Evolutionary conservation across 345 rosid species (phyloP).

Genomic region (Eucalyptus erythrocorys): DNA sequence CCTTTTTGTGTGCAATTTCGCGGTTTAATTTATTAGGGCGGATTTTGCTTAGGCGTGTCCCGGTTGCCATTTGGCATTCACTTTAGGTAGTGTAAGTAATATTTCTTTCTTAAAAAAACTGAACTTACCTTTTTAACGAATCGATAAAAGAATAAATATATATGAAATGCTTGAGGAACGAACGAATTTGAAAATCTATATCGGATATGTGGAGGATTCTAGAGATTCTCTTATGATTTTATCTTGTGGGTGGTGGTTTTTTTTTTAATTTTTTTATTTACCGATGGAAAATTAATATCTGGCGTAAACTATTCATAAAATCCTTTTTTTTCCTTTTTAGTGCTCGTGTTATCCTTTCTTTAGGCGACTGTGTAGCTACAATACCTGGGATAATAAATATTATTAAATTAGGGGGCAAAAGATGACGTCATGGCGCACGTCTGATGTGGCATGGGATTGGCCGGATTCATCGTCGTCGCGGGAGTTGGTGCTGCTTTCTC

Average conservation of each 20-base stretch:
- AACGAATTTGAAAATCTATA: neutral
- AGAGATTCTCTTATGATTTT: neutral
- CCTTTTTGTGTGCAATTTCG: neutral
- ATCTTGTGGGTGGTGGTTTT: neutral
- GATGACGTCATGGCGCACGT: neutral
- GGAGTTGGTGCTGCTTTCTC: neutral
- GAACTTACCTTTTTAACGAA: neutral
- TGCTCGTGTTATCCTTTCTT: neutral
- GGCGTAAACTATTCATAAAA: neutral
- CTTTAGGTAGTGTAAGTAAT: neutral
- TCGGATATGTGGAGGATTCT: accelerated
- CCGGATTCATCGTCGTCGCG: neutral
- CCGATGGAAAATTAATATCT: neutral
- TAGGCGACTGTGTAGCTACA: neutral
- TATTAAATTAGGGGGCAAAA: neutral
- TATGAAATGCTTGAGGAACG: neutral
- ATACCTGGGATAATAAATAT: neutral
- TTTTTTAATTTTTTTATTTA: neutral
- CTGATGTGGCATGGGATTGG: neutral
- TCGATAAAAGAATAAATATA: accelerated
- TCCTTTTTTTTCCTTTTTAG: neutral
- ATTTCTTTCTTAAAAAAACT: neutral
- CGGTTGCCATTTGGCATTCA: neutral
- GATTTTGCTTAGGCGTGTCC: neutral
- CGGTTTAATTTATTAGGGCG: neutral